phyloP scores from a whole-genome alignment of 2,329 filamentous ascomycete species.

The Colletotrichum neosansevieriae region DNA sequence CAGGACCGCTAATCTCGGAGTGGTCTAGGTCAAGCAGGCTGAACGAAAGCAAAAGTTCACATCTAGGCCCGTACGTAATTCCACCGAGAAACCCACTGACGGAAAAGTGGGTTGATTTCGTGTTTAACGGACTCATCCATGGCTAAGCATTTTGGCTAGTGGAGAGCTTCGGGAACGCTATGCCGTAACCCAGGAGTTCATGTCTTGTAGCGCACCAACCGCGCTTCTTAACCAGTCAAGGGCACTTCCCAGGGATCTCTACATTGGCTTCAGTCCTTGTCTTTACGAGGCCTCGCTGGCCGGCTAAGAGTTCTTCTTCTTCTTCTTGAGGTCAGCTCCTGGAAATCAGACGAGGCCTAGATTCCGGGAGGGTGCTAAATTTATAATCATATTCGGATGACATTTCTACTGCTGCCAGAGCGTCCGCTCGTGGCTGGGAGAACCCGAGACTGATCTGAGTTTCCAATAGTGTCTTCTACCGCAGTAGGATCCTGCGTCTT shows the following conservation, averaged over 20 bases:
- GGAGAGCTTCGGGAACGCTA: constrained; percentile 13
- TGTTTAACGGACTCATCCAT: background rate
- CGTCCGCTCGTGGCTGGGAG: background rate
- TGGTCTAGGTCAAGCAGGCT: background rate
- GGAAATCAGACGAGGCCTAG: constrained; percentile 4
- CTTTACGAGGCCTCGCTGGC: background rate
- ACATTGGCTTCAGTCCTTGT: background rate
- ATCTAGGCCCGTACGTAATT: constrained; percentile 15
- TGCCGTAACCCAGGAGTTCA: constrained; percentile 10
- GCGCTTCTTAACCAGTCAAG: background rate
- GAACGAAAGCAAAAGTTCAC: constrained; percentile 11
- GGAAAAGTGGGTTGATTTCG: background rate
- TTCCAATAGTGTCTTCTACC: background rate
- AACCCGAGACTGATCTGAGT: background rate
- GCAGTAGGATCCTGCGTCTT: background rate
- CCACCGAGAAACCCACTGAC: constrained; percentile 15
- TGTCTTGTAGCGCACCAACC: constrained; percentile 21
- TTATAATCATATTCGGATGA: background rate
- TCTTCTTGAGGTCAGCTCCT: background rate
- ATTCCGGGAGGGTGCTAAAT: background rate
- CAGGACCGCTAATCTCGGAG: constrained; percentile 25
- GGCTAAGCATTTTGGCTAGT: constrained; percentile 24
- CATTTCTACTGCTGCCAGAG: background rate
- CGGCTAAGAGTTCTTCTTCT: background rate
- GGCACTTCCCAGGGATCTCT: background rate